A percentile compares a stretch with the other conserved stretches of the same genome.
phyloP scores from a whole-genome alignment of 2,329 filamentous ascomycete species.

The Monosporascus cannonballus region DNA sequence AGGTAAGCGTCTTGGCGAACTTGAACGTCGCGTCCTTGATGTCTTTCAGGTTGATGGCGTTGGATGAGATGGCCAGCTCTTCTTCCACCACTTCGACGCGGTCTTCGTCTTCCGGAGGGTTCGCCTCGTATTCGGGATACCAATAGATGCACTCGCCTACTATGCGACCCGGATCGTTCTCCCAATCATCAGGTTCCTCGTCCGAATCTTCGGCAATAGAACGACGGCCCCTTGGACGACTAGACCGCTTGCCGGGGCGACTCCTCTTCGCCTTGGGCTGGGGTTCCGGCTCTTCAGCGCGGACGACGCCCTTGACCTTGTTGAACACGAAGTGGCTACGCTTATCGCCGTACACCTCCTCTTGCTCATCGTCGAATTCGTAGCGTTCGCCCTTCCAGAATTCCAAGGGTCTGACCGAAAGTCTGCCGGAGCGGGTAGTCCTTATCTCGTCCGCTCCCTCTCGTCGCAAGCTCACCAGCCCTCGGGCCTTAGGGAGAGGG shows the following conservation, averaged over 20 bases:
- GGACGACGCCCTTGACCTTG: conserved; percentile 71
- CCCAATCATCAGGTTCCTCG: conserved; percentile 62
- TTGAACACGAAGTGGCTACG: conserved; percentile 52
- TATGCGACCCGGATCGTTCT: conserved; percentile 58
- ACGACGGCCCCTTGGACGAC: conserved; percentile 5
- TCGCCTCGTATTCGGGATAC: conserved; percentile 50
- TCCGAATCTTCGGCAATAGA: conserved; percentile 42
- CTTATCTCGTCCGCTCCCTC: conserved; percentile 45
- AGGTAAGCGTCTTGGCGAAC: conserved; percentile 80
- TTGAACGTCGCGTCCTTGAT: conserved; percentile 67
- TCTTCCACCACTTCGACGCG: conserved; percentile 48
- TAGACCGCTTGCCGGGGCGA: conserved; percentile 14
- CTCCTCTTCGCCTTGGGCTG: conserved; percentile 17
- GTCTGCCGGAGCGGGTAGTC: conserved; percentile 69
- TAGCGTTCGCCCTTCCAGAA: conserved; percentile 84
- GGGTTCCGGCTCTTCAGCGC: conserved; percentile 56
- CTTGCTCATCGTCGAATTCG: conserved; percentile 59
- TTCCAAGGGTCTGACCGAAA: conserved; percentile 70
- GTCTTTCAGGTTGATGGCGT: conserved; percentile 50
- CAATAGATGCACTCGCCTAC: conserved; percentile 59
- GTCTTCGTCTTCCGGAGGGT: conserved; percentile 49
- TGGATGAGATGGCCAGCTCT: conserved; percentile 49
- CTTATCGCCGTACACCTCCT: conserved; percentile 37
- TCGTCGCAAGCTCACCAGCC: conserved; percentile 46
- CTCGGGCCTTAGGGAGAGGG: conserved; percentile 48